phyloP scores from a whole-genome alignment of 148 eudicot species.

The Chenopodium berlandieri region DNA sequence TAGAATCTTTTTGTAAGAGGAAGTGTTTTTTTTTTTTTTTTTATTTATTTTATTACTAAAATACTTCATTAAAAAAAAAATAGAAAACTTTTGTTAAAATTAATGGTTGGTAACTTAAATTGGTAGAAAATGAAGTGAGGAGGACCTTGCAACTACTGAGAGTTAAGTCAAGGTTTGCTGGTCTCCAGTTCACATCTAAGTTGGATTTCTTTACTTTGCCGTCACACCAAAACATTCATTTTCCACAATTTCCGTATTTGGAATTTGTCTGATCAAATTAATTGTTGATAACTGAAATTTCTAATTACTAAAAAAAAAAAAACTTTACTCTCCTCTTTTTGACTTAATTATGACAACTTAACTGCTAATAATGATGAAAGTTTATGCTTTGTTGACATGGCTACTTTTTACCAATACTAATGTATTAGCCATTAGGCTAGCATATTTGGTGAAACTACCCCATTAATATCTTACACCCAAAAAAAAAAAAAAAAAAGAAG shows the following conservation, averaged over 20 bases:
- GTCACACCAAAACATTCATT: slow-evolving; percentile 5
- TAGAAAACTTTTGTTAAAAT: not conserved
- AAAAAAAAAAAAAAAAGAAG: too few relatives aligned
- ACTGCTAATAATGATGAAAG: not conserved
- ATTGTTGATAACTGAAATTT: not conserved
- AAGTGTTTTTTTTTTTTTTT: too few relatives aligned
- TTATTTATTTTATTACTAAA: too few relatives aligned
- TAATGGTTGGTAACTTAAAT: not conserved
- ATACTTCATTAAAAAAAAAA: too few relatives aligned
- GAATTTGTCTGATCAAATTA: not conserved
- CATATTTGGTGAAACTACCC: not conserved
- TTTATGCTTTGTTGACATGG: not conserved
- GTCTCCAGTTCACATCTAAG: slow-evolving; percentile 19
- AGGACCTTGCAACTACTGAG: not conserved
- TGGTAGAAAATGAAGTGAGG: not conserved
- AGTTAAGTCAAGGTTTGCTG: slow-evolving; percentile 5
- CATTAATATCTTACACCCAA: not conserved
- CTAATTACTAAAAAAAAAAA: not conserved
- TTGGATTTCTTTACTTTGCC: slow-evolving; percentile 18
- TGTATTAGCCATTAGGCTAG: not conserved
- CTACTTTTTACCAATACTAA: not conserved
- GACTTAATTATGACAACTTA: not conserved
- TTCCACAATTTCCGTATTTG: not conserved
- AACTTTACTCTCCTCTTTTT: not conserved
- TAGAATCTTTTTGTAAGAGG: too few relatives aligned